phyloP scores from a whole-genome alignment of 225 moss, liverwort and hornwort genomes.

The Bryum argenteum region DNA sequence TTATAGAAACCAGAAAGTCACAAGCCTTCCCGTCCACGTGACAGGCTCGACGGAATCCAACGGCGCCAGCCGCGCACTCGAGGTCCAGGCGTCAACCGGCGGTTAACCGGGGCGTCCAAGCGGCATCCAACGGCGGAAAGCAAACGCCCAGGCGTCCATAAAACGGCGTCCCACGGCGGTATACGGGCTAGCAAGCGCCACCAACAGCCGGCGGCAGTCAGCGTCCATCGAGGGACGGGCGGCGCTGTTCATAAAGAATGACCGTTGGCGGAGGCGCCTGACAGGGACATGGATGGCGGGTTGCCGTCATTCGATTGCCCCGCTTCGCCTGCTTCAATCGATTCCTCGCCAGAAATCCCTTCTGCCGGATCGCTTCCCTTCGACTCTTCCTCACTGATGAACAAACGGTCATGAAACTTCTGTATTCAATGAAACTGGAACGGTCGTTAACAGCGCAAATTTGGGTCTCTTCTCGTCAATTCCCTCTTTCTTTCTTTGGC shows the following conservation, averaged over 20 bases:
- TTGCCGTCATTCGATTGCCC: constrained; percentile 9
- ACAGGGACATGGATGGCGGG: constrained; percentile 7
- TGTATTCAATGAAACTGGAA: constrained; percentile 16
- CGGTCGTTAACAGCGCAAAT: constrained; percentile 31
- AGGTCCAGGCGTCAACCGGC: no score
- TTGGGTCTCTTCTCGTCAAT: not conserved
- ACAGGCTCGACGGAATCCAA: no score
- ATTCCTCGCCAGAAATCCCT: not conserved
- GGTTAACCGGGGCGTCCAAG: no score
- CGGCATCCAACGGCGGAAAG: no score
- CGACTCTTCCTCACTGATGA: not conserved
- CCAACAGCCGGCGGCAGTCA: not conserved
- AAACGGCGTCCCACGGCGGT: constrained; percentile 1
- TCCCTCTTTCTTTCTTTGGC: not conserved
- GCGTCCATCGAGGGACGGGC: constrained; percentile 15
- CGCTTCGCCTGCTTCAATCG: not conserved
- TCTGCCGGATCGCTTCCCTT: not conserved
- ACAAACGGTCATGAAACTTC: constrained; percentile 37
- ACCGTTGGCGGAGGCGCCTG: constrained; percentile 25
- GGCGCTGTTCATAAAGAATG: constrained; percentile 25
- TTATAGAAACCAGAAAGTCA: no score
- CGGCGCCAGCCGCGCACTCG: no score
- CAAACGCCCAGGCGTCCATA: no score
- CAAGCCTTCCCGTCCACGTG: no score
- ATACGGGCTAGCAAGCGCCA: not conserved